These are phyloP conservation scores for Solanum okadae DNA, from an alignment of 257 asterid species.

Conservation along the genomic window DNA sequence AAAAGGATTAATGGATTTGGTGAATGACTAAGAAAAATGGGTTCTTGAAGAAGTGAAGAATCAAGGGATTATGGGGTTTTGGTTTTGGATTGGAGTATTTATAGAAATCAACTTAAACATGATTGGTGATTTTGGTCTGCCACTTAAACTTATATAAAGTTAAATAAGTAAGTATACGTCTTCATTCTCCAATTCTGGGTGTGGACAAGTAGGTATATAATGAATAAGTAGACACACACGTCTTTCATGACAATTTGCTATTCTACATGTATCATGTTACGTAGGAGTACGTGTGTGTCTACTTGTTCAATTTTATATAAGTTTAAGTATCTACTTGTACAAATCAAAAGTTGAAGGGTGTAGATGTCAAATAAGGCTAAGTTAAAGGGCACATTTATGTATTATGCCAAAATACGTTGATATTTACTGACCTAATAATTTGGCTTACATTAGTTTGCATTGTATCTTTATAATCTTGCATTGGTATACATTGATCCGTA, in stretches of 20 bases:
- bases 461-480: too few species aligned
- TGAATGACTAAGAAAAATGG: not conserved
- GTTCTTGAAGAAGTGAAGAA: not conserved
- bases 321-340: not conserved
- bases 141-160: not conserved
- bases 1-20: not conserved
- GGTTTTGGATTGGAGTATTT: not conserved
- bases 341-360: not conserved
- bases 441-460: not conserved
- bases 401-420: not conserved
- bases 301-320: not conserved
- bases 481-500: not conserved
- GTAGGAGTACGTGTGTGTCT: not conserved
- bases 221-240: not conserved
- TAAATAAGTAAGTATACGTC: not conserved
- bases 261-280: not conserved
- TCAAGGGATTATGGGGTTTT: not conserved
- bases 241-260: not conserved
- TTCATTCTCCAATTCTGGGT: too few species aligned
- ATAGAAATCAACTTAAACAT: not conserved
- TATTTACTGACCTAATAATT: too few species aligned
- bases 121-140: not conserved
- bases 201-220: too few species aligned
- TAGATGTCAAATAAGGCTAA: not conserved
- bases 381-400: too few species aligned